A percentile compares a stretch with the other conserved stretches of the same genome.
Evolutionary conservation across 1,284 basidiomycete genomes (phyloP).

Genomic region (Butyriboletus appendiculatus): DNA sequence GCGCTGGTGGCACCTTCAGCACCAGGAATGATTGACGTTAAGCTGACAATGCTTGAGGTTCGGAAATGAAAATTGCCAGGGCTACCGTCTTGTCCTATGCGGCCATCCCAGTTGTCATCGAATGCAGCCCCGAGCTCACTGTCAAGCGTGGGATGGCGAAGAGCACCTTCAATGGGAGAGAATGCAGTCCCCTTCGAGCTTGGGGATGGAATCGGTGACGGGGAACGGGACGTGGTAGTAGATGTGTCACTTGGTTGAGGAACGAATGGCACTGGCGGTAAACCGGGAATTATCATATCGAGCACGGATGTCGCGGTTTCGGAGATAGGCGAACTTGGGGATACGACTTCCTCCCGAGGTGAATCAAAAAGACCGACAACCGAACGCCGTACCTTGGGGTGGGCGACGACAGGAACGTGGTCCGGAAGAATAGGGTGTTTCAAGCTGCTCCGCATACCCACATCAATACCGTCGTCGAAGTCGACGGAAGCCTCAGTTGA

Average conservation of each 20-base stretch:
- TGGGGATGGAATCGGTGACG: conserved; percentile 21
- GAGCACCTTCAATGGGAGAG: conserved; percentile 2
- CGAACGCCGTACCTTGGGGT: conserved; percentile 51
- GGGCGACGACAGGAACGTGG: conserved; percentile 17
- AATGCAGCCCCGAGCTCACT: conserved; percentile 33
- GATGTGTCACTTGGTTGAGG: conserved; percentile 34
- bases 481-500: conserved; percentile 29
- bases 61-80: conserved; percentile 19
- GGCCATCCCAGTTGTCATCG: conserved; percentile 23
- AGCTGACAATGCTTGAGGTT: conserved; percentile 24
- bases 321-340: conserved; percentile 11
- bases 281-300: conserved; percentile 36
- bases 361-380: conserved; percentile 65
- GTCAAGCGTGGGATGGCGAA: conserved; percentile 30
- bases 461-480: conserved; percentile 35
- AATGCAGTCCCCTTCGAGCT: conserved; percentile 8
- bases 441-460: conserved; percentile 39
- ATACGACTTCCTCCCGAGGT: conserved; percentile 9
- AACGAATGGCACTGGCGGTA: conserved; percentile 36
- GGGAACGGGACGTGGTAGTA: conserved; percentile 17
- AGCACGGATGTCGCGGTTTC: conserved; percentile 26
- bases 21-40: conserved; percentile 16
- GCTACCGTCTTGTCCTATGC: conserved; percentile 2
- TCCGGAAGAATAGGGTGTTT: conserved; percentile 23
- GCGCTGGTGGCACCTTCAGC: conserved; percentile 6